Evolutionary conservation across 2,329 filamentous ascomycete species (phyloP).

Genomic region (Aspergillus udagawae): DNA sequence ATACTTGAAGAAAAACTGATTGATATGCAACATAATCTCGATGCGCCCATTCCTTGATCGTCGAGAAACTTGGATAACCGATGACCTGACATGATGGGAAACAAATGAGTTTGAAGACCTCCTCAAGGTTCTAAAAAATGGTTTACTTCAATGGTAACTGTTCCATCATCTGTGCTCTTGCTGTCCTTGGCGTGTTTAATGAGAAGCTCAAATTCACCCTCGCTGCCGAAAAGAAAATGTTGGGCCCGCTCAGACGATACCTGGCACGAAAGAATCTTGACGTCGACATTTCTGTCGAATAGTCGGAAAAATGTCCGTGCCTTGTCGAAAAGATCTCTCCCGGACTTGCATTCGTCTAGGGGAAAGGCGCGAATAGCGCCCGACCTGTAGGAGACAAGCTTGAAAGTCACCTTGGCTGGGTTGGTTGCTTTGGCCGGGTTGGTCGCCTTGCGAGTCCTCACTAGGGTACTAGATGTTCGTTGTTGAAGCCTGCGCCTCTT

Average conservation of each 20-base stretch:
- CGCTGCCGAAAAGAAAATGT: constrained; percentile 17
- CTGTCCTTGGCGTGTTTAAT: constrained; percentile 10
- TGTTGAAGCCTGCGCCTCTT: background rate
- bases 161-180: background rate
- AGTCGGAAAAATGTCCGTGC: constrained; percentile 16
- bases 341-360: constrained; percentile 10
- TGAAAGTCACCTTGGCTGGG: constrained; percentile 12
- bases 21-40: background rate
- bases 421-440: background rate
- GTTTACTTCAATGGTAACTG: constrained; percentile 9
- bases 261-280: constrained; percentile 15
- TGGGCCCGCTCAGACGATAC: constrained; percentile 6
- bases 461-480: background rate
- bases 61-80: background rate
- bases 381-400: constrained; percentile 11
- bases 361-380: constrained; percentile 14
- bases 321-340: constrained; percentile 17
- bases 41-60: background rate
- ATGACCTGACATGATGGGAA: background rate
- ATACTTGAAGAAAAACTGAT: background rate
- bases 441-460: background rate
- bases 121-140: constrained; percentile 3
- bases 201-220: constrained; percentile 20
- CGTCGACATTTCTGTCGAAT: constrained; percentile 3
- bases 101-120: background rate